These are phyloP conservation scores for Thermothielavioides terrestris DNA, from an alignment of 495 filamentous ascomycete genomes.

Conservation along the genomic window DNA sequence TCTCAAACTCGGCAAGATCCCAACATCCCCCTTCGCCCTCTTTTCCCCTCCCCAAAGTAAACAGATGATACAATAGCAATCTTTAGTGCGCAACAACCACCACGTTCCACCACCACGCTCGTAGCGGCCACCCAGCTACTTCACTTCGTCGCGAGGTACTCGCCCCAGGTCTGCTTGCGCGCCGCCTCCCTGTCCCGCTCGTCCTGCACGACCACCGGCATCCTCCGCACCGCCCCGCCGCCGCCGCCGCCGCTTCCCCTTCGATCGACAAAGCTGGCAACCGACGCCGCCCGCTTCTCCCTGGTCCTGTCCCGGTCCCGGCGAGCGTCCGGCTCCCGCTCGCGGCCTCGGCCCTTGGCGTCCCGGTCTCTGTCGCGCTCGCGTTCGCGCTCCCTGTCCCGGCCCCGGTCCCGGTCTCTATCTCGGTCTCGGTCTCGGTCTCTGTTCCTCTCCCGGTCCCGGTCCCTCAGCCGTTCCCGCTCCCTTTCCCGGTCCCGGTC, in stretches of 20 bases:
- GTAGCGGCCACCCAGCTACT: too few species aligned
- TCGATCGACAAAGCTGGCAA: neutral
- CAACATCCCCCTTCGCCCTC: too few species aligned
- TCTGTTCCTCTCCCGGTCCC: constrained; percentile 3
- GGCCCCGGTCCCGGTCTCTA: constrained; percentile 6
- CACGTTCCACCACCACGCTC: too few species aligned
- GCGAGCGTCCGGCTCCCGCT: constrained; percentile 10
- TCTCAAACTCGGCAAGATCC: too few species aligned
- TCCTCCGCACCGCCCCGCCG: neutral
- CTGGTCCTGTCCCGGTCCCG: neutral
- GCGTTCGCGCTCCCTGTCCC: constrained; percentile 10
- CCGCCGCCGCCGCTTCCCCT: neutral
- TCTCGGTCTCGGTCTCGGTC: constrained; percentile 9
- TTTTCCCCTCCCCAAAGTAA: too few species aligned
- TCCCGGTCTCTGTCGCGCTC: constrained; percentile 12
- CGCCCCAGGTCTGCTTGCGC: neutral
- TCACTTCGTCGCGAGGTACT: neutral
- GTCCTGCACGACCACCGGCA: neutral
- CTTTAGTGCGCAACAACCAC: too few species aligned
- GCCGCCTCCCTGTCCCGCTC: neutral
- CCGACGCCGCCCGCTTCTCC: constrained; percentile 5
- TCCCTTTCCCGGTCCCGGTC: constrained; percentile 1
- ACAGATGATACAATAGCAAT: too few species aligned
- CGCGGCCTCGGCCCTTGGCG: neutral
- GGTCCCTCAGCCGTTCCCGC: constrained; percentile 1